Percentiles rank a stretch among this genome's conserved stretches.
Evolutionary conservation across 306 rosid genomes (phyloP).

Genomic region (Cucurbita moschata): DNA sequence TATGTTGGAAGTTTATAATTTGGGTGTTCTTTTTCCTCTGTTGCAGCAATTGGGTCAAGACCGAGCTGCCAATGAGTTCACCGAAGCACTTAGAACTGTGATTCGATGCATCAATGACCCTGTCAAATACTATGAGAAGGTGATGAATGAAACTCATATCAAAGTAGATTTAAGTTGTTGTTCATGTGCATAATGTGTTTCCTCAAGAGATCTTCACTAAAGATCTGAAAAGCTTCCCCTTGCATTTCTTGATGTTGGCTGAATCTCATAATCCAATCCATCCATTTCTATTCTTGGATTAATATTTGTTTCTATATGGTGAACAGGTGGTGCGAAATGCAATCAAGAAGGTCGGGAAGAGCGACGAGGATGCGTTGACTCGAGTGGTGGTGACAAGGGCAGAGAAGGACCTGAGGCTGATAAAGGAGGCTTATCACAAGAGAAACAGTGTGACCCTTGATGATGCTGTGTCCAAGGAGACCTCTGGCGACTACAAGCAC

Average conservation of each 20-base stretch:
- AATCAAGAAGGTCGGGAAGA: slow-evolving; percentile 31
- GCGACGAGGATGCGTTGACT: slow-evolving; percentile 63
- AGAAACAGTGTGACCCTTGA: slow-evolving; percentile 63
- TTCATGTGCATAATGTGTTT: neutral
- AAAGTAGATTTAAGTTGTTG: neutral
- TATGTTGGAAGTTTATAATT: neutral
- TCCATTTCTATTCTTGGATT: neutral
- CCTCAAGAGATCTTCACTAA: neutral
- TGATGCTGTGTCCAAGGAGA: slow-evolving; percentile 50
- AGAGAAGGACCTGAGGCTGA: slow-evolving; percentile 52
- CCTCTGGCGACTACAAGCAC: slow-evolving; percentile 52
- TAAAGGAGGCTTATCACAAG: slow-evolving; percentile 62
- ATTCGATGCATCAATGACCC: slow-evolving; percentile 48
- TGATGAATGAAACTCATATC: slow-evolving; percentile 8
- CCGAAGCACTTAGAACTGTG: slow-evolving; percentile 35
- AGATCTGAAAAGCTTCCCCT: neutral
- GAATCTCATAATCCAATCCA: neutral
- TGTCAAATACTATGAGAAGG: slow-evolving; percentile 67
- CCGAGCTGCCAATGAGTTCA: slow-evolving; percentile 19
- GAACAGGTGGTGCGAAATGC: slow-evolving; percentile 30
- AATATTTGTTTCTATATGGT: too few species aligned
- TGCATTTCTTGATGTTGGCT: neutral
- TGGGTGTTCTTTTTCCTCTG: neutral
- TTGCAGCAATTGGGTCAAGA: slow-evolving; percentile 44
- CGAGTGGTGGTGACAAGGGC: slow-evolving; percentile 71